Evolutionary conservation across 2,329 filamentous ascomycete species (phyloP).

Genomic region (Neofusicoccum laricinum): DNA sequence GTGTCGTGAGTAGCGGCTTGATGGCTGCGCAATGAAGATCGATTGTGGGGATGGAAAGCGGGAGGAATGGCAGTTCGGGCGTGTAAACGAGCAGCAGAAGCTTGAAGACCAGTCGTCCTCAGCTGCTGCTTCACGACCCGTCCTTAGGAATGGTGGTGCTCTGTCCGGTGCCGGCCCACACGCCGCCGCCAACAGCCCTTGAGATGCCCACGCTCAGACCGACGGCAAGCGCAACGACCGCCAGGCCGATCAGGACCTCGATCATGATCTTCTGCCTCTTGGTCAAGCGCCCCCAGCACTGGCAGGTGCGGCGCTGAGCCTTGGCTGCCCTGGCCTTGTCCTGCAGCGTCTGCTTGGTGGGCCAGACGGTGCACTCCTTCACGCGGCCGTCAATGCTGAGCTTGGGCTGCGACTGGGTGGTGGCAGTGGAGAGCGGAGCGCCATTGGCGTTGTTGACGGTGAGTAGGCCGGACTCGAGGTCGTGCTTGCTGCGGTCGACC

Average conservation of each 20-base stretch:
- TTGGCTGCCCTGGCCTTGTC: constrained; percentile 37
- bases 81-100: background rate
- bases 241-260: constrained; percentile 45
- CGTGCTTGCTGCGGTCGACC: constrained; percentile 12
- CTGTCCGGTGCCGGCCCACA: constrained; percentile 41
- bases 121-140: background rate
- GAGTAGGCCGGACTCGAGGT: constrained; percentile 31
- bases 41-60: constrained; percentile 2
- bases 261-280: constrained; percentile 44
- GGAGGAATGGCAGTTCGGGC: background rate
- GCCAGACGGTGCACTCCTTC: constrained; percentile 54
- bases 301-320: constrained; percentile 38
- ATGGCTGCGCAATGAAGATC: constrained; percentile 4
- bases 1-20: background rate
- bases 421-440: constrained; percentile 34
- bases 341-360: constrained; percentile 46
- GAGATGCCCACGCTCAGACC: constrained; percentile 50
- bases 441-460: constrained; percentile 40
- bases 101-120: background rate
- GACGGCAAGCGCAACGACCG: constrained; percentile 46
- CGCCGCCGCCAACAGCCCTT: constrained; percentile 47
- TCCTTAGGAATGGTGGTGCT: constrained; percentile 30
- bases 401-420: constrained; percentile 38
- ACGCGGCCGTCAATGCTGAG: constrained; percentile 40
- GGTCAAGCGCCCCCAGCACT: constrained; percentile 40